phyloP scores from a whole-genome alignment of 2,329 filamentous ascomycete genomes.

The Apiospora arundinis region DNA sequence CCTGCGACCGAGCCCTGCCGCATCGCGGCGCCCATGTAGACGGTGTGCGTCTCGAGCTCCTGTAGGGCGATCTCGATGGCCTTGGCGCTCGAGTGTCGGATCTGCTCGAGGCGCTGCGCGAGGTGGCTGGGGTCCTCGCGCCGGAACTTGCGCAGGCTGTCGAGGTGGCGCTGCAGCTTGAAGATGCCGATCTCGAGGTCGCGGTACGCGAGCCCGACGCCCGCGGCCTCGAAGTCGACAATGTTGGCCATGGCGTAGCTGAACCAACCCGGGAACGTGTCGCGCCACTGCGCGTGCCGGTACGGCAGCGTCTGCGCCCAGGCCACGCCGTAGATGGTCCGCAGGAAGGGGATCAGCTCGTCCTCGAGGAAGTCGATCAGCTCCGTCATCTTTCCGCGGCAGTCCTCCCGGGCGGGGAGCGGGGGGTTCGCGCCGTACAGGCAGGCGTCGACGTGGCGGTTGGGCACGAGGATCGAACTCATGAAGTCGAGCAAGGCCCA shows the following conservation, averaged over 20 bases:
- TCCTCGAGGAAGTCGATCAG: neutral
- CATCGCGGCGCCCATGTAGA: neutral
- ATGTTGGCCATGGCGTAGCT: neutral
- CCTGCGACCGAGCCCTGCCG: too few species aligned
- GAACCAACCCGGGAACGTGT: neutral
- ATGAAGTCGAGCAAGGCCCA: neutral
- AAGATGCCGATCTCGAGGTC: neutral
- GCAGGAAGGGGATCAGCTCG: conserved; percentile 8
- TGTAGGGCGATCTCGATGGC: neutral
- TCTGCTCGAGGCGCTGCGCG: neutral
- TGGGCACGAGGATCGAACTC: neutral
- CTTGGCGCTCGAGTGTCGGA: neutral
- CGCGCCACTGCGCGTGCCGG: neutral
- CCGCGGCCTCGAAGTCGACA: neutral
- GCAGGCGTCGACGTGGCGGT: neutral
- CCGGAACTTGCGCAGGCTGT: neutral
- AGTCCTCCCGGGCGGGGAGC: neutral
- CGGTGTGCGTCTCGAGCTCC: neutral
- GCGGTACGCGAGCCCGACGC: neutral
- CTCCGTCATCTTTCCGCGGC: neutral
- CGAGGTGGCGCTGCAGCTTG: neutral
- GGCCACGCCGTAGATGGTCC: neutral
- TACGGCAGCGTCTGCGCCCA: neutral
- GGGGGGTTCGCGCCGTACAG: neutral
- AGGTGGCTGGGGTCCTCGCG: neutral